Percentiles rank a stretch among this genome's conserved stretches.
Conservation (phyloP, 148 eudicot species). For the Bassia scoparia region DNA sequence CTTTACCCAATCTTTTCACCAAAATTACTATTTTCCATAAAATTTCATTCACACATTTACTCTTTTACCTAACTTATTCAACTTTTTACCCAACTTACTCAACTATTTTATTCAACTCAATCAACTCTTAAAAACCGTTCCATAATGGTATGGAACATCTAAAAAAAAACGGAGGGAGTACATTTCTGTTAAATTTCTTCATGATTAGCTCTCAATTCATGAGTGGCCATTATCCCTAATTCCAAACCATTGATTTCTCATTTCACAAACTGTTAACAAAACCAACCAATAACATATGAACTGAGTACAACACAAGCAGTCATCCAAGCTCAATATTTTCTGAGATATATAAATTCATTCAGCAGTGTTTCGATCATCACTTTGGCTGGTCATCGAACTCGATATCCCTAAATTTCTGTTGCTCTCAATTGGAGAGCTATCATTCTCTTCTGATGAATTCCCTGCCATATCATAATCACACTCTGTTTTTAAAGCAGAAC, state of each 20-base stretch:
- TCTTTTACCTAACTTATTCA: too few relatives aligned
- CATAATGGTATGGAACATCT: too few relatives aligned
- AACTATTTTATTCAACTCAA: too few relatives aligned
- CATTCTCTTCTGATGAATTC: conserved; percentile 40
- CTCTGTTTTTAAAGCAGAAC: conserved; percentile 31
- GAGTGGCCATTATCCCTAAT: background rate
- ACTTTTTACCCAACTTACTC: too few relatives aligned
- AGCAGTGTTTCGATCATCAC: conserved; percentile 46
- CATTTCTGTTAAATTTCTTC: conserved; percentile 2
- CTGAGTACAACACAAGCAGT: background rate
- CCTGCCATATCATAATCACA: conserved; percentile 52
- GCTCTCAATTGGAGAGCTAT: conserved; percentile 4
- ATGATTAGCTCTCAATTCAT: background rate
- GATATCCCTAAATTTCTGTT: conserved; percentile 38
- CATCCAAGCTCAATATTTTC: too few relatives aligned
- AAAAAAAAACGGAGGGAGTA: too few relatives aligned
- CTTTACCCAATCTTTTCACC: too few relatives aligned
- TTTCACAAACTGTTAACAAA: background rate
- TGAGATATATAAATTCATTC: too few relatives aligned
- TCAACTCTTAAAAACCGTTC: too few relatives aligned
- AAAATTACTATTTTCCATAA: too few relatives aligned
- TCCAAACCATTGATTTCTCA: background rate
- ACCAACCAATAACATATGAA: background rate
- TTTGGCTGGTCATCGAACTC: conserved; percentile 52
- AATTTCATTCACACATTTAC: too few relatives aligned